Conservation (phyloP, 1,284 basidiomycete species). For the Sphagnurus paluster region DNA sequence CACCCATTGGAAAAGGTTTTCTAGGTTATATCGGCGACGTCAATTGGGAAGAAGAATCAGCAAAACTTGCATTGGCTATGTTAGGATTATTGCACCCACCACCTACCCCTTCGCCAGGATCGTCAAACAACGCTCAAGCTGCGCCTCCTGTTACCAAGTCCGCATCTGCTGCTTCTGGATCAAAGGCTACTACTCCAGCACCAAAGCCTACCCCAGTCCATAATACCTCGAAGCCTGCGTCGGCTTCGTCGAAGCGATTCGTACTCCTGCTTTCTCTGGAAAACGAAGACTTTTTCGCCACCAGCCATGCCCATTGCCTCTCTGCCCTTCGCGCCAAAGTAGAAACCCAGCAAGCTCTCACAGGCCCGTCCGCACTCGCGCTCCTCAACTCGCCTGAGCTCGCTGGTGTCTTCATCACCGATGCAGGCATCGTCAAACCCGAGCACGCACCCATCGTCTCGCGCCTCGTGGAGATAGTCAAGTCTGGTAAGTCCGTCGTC, state of each 20-base stretch:
- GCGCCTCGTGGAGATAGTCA: constrained; percentile 29
- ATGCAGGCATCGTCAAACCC: constrained; percentile 16
- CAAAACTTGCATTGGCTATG: constrained; percentile 33
- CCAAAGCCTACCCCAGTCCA: neutral
- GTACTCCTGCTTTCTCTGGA: constrained; percentile 21
- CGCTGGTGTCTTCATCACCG: constrained; percentile 27
- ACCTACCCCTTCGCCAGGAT: neutral
- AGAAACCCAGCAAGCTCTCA: constrained; percentile 11
- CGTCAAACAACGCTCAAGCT: neutral
- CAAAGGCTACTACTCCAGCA: neutral
- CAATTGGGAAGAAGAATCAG: constrained; percentile 30
- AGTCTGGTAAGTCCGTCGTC: constrained; percentile 32
- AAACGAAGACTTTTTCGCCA: constrained; percentile 15
- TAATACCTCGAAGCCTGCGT: neutral
- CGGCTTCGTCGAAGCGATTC: constrained; percentile 5
- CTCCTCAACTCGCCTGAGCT: constrained; percentile 25
- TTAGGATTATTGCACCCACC: constrained; percentile 28
- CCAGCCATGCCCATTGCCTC: constrained; percentile 15
- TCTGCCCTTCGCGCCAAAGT: constrained; percentile 13
- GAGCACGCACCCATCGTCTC: constrained; percentile 25
- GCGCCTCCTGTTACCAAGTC: neutral
- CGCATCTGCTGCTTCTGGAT: neutral
- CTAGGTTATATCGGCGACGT: constrained; percentile 36
- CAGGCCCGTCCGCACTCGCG: constrained; percentile 13
- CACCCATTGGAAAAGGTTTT: constrained; percentile 30